Percentiles rank a stretch among this genome's conserved stretches.
Conservation (phyloP, 768 basidiomycete genomes). For the Russula olivacea region DNA sequence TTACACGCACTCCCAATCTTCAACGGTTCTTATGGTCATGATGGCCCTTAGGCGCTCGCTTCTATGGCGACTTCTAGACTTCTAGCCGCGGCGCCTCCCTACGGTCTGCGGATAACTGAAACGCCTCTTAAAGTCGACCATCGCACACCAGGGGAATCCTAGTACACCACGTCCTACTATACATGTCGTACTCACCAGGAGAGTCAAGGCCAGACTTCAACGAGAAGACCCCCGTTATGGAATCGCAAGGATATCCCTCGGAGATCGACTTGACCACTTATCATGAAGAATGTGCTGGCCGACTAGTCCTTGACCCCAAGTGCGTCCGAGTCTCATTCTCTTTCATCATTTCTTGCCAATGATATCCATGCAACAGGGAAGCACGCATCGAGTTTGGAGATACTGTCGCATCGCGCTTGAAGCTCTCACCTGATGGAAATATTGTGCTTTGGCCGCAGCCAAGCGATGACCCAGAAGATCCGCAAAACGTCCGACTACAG, state of each 20-base stretch:
- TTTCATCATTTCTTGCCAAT: neutral
- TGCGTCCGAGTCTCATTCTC: constrained; percentile 24
- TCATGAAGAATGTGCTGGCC: constrained; percentile 52
- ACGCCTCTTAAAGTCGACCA: neutral
- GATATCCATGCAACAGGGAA: constrained; percentile 38
- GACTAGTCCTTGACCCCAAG: constrained; percentile 58
- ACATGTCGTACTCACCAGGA: neutral
- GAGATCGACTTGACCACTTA: constrained; percentile 37
- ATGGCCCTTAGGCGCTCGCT: neutral
- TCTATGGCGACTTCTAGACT: neutral
- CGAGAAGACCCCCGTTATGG: constrained; percentile 7
- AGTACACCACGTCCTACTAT: too few species aligned
- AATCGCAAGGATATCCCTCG: neutral
- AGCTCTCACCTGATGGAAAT: constrained; percentile 50
- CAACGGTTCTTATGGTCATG: neutral
- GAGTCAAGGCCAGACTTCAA: neutral
- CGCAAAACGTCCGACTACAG: constrained; percentile 46
- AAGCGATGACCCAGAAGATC: constrained; percentile 52
- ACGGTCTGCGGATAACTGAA: neutral
- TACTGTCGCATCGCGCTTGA: constrained; percentile 46
- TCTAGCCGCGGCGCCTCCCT: neutral
- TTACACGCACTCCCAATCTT: neutral
- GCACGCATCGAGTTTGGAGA: constrained; percentile 58
- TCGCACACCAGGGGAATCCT: neutral
- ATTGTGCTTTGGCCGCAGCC: constrained; percentile 72